Base-by-base conservation (phyloP, 1,139 yeast genomes). In the Pichia sp. region DNA sequence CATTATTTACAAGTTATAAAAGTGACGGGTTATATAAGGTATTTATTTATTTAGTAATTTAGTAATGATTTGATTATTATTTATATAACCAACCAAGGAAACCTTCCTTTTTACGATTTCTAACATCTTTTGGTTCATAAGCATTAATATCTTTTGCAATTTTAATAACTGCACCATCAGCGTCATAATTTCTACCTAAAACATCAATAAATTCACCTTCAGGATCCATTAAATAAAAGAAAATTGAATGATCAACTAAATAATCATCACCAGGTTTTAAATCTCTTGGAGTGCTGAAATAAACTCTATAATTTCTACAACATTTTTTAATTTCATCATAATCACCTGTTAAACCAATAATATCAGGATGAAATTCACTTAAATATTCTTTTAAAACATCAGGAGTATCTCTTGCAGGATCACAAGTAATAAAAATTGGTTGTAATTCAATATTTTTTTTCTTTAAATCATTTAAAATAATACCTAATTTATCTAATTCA, bases 161-260 rank as follows among this genome's bases (percentile, higher is more conserved):
- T 66, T 85, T 84, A 39, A 75, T 78, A n/a, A 82, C 81, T 24
- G 95, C 96, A 48, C 82, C 82, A 30, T 74, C 73, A 24, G 89
- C 90, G 42, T 81, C 85, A 55, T 83, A 87, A 57, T 90, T 92
- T 61, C 95, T 80, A 39, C 98, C 98, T 55, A 92, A 73, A 12
- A 92, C 97, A 64, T 92, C 97, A 45, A 90, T 85, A 59, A 87
- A 92, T 56, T 85, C 79, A 41, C 97, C 98, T 63, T 92, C 97
- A 22, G 96, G 90, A 61, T 92, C 97, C 95, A 92, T 87, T 55
- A 92, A 71, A 61, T 92, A 92, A 66, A 89, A 90, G 76, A 90
- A 92, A 49, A 92, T 90, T 7, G 97, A 87, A 65, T 92, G 98
- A 62, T 92, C 98, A 22, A 92, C 98, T 53, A 92, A 74, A 62